Evolutionary conservation across 176 grass and related monocot genomes (phyloP), one percentile per base, ranked within the genome.

Genomic region (Aegilops speltoides): DNA sequence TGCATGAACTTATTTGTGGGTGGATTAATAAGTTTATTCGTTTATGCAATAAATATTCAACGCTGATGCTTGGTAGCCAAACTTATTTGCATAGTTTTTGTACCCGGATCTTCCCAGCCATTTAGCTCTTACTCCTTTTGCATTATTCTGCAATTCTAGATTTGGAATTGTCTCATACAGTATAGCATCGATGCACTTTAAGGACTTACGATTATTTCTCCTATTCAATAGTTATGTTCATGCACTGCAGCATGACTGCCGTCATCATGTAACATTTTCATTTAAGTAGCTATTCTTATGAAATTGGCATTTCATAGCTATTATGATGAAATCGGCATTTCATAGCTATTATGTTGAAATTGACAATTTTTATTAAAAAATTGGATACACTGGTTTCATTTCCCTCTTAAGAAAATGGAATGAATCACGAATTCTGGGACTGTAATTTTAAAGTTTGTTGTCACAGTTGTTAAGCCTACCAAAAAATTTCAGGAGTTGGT

Each of bases 401-500:
- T 48, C 38, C 38, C 1, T 67, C 25, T 12, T 67, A 67, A 37
- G 62, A 28, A 46, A 66, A 14, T 74, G 31, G 10, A 64, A 46
- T 63, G 17, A 75, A 75, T 22, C 25, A 31, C 4, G 76, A 37
- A 60, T 86, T 77, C 37, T 67, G 6, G 77, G 12, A 34, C 71
- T 8, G 28, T 43, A 32, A 40, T 76, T 3, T 20, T 59, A 22
- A 78, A 81, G 10, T 72, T 78, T 31, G 23, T 80, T 31, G 28
- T 73, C 54, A 69, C 20, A 31, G 73, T 73, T 66, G 48, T 79
- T 57, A 89, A 85, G 84, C 24, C 38, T 89, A 68, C 40, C 15
- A 2, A 84, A 31, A 14, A 31, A 60, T 93, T 88, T 81, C 82
- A 98, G 96, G 91, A 72, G 79, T 82, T 78, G 45, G 57, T 78